Evolutionary conservation across 345 rosid genomes (phyloP), one percentile per base, ranked within the genome.

Genomic region (Rhodamnia rubescens): DNA sequence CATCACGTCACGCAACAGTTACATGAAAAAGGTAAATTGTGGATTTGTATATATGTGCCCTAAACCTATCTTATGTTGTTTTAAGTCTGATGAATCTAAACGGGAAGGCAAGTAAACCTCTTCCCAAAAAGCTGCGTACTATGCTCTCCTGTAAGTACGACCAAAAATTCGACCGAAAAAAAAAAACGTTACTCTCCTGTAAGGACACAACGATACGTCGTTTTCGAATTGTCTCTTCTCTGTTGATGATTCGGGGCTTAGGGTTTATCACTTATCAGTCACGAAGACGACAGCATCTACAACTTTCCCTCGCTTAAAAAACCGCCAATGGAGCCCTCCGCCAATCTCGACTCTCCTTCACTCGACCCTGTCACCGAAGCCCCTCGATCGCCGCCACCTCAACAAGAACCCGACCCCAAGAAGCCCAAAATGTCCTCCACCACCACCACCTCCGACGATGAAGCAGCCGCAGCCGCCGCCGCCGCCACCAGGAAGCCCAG

Each of bases 361-460:
- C 32, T 49, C 84, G 49, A 29, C 11, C 20, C 84, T 32, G 44
- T 32, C 84, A 5, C 78, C 81, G 87, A 29, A 52, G 52, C 84
- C 44, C 83, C 64, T 20, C 52, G 44, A 86, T 90, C 92, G n/a
- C 90, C 88, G 42, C 87, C 87, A 56, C 86, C 51, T n/a, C 90
- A 84, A 86, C 85, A 86, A 85, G 97, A 93, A 82, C 94, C 98
- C 10, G 94, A 90, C 11, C 89, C 85, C 49, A 97, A 95, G 87
- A 92, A 84, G 86, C 92, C 88, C 85, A 97, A 91, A 85, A 91
- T 93, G 93, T 93, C 97, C 16, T 84, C 85, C 57, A 85, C 91
- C 57, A 87, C 91, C 52, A 86, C 93, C 44, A 42, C 44, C 84
- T 75, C 90, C 78, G 94, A 84, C 83, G 92, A 90, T 27, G 94